Evolutionary conservation across 805 yeast species (phyloP).

Genomic region (Metschnikowia picachoensis): DNA sequence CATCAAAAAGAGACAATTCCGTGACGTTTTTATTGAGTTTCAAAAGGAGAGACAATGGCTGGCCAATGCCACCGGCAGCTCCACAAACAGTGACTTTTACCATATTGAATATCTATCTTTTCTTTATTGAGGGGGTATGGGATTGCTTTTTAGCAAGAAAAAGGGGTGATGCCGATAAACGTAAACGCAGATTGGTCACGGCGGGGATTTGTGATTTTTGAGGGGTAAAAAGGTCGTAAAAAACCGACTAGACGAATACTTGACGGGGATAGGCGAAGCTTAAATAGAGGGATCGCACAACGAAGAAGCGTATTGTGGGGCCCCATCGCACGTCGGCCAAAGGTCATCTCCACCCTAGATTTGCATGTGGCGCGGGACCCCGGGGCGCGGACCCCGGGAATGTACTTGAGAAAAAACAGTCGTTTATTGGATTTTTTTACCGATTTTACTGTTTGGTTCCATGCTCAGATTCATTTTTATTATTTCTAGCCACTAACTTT

Average conservation of each 20-base stretch:
- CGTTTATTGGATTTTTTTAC: too few species aligned
- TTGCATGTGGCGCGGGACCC: constrained; percentile 15
- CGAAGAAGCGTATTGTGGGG: constrained; percentile 3
- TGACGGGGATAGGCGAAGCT: constrained; percentile 1
- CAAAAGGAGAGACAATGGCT: constrained; percentile 78
- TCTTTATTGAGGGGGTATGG: background rate
- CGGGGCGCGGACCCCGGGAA: constrained; percentile 8
- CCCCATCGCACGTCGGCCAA: background rate
- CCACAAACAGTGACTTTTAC: constrained; percentile 82
- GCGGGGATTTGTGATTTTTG: too few species aligned
- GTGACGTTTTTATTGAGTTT: constrained; percentile 62
- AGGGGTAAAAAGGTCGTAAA: too few species aligned
- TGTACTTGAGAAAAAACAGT: too few species aligned
- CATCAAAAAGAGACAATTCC: constrained; percentile 77
- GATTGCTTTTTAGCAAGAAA: too few species aligned
- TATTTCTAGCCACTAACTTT: too few species aligned
- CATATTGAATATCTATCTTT: constrained; percentile 20
- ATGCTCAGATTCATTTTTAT: too few species aligned
- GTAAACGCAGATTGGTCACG: too few species aligned
- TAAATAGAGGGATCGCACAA: constrained; percentile 11
- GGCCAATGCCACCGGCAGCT: constrained; percentile 95
- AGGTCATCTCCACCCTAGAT: constrained; percentile 12
- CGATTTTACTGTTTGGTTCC: too few species aligned
- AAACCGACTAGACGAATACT: too few species aligned
- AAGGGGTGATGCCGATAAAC: too few species aligned